Conservation (phyloP, 2,329 filamentous ascomycete genomes). For the Teratosphaeria destructans region DNA sequence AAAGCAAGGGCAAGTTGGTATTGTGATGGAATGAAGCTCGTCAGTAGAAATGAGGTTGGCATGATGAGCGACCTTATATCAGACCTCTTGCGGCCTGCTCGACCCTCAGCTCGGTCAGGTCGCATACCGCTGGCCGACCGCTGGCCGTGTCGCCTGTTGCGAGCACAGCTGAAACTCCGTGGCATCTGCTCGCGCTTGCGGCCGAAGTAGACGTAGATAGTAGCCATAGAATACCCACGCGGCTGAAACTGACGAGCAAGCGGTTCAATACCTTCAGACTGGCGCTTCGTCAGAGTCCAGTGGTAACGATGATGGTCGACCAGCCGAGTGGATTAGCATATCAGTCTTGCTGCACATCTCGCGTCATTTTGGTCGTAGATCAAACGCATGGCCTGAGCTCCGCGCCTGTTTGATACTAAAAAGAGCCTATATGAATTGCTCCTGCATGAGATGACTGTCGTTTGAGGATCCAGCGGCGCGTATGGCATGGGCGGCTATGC, state of each 20-base stretch:
- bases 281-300: neutral
- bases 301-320: neutral
- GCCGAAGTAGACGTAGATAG: neutral
- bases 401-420: constrained; percentile 22
- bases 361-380: constrained; percentile 11
- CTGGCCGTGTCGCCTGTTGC: neutral
- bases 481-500: constrained; percentile 2
- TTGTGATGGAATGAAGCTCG: constrained; percentile 1
- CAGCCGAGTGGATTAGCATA: constrained; percentile 9
- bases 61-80: constrained; percentile 6
- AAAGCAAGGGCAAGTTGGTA: constrained; percentile 2
- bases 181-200: neutral
- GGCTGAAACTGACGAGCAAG: constrained; percentile 6
- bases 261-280: neutral
- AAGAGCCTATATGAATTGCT: constrained; percentile 3
- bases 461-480: neutral
- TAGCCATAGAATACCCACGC: neutral
- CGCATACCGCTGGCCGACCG: neutral
- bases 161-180: neutral
- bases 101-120: neutral
- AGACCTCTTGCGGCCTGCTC: neutral
- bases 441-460: constrained; percentile 1
- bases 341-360: constrained; percentile 9
- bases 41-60: neutral
- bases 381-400: constrained; percentile 10